Base-by-base conservation (phyloP, 495 filamentous ascomycete genomes). In the Penicillium chermesinum region DNA sequence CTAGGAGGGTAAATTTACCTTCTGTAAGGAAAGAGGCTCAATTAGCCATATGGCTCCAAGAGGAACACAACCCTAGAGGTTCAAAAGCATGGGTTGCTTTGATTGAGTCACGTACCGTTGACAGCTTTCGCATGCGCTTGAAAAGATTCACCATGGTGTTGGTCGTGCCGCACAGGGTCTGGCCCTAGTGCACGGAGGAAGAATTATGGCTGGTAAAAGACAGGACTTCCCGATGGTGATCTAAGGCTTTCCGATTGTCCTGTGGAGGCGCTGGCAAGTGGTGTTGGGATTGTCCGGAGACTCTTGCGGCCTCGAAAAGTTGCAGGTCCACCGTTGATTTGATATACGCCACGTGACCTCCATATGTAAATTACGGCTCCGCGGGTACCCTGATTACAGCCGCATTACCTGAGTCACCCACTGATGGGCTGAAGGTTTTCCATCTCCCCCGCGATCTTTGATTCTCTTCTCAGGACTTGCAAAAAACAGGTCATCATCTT, bases 101-200 rank as follows among this genome's bases (percentile, higher is more conserved):
- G n/a, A n/a, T n/a, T 38, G 33, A 38, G 40, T 50, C 44, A 79
- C 85, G 73, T 77, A 94, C 89, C 63, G 77, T 72, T 69, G 79
- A 81, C 67, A 95, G 71, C 71, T 82, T 85, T 62, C 83, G 75
- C 81, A 89, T 86, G 43, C 91, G 88, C 66, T 79, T 80, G 63
- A 83, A 70, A 55, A 91, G 65, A 64, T 82, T 84, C 56, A 91
- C 87, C 88, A 93, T 95, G 47, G 35, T 69, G 58, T 53, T 54
- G 42, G 52, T 41, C 49, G 41, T 49, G 41, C 47, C 57, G 58
- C 60, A 54, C 18, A 59, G 48, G 47, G 55, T 34, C 50, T 54
- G 33, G 38, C 44, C 51, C 51, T 53, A 48, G 16, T 53, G 46
- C 44, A 46, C 38, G 39, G 8, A 36, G 17, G 7, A 22, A 30